Conservation (phyloP, 2,329 filamentous ascomycete species). For the Cordyceps farinosa region DNA sequence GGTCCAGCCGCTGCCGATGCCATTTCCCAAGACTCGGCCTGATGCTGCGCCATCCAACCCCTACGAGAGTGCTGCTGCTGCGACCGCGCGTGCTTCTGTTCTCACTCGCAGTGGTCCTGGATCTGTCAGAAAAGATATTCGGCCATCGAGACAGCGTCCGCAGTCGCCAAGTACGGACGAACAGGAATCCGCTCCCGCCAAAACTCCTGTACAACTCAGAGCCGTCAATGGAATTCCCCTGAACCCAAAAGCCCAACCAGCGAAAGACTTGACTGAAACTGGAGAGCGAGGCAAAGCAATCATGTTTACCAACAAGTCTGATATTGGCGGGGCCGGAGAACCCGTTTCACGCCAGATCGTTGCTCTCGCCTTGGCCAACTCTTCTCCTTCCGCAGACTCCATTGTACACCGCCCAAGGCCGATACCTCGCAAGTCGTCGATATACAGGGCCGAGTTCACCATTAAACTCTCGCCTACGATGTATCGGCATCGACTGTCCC, state of each 20-base stretch:
- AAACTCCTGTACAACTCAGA: constrained; percentile 41
- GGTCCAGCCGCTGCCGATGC: constrained; percentile 15
- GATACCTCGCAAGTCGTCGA: constrained; percentile 47
- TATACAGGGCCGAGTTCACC: constrained; percentile 47
- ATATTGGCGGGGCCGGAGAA: constrained; percentile 14
- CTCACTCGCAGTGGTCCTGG: constrained; percentile 29
- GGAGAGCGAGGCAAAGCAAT: constrained; percentile 14
- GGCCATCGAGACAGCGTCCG: constrained; percentile 30
- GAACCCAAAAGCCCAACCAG: constrained; percentile 38
- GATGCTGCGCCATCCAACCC: neutral
- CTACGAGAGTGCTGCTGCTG: constrained; percentile 2
- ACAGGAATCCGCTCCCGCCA: constrained; percentile 27
- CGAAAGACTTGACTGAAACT: constrained; percentile 49
- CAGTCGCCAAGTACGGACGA: constrained; percentile 22
- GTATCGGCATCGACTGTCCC: constrained; percentile 44
- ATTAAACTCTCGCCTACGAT: constrained; percentile 41
- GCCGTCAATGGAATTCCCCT: constrained; percentile 45
- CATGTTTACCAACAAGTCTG: constrained; percentile 4
- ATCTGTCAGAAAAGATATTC: constrained; percentile 30
- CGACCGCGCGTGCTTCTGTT: constrained; percentile 20
- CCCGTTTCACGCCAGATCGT: constrained; percentile 2
- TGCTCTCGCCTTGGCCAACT: constrained; percentile 8
- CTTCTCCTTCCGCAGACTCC: constrained; percentile 28
- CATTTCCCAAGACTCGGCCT: neutral
- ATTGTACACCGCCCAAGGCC: constrained; percentile 55